phyloP scores from a whole-genome alignment of 2,329 filamentous ascomycete species.

The Paecilomyces sp. region DNA sequence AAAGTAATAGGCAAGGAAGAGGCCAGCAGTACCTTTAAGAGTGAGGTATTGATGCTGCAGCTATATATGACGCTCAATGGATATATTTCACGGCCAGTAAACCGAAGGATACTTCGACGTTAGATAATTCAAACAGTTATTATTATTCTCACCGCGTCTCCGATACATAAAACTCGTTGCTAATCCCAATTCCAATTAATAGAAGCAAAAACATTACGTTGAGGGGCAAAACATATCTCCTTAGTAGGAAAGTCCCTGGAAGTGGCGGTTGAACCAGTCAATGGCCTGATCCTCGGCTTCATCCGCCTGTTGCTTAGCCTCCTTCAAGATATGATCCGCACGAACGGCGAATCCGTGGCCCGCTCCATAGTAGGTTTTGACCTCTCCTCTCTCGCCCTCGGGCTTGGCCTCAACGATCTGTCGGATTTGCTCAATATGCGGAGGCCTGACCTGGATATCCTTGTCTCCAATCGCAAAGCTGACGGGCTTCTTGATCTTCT shows the following conservation, averaged over 20 bases:
- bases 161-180: neutral
- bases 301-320: conserved; percentile 14
- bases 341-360: conserved; percentile 22
- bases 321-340: conserved; percentile 14
- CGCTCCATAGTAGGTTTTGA: conserved; percentile 17
- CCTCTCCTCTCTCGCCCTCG: conserved; percentile 13
- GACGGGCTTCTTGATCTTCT: conserved; percentile 15
- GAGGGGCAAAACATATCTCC: neutral
- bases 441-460: conserved; percentile 11
- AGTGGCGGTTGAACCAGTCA: conserved; percentile 7
- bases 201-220: neutral
- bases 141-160: neutral
- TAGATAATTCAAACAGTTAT: too few species aligned
- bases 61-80: neutral
- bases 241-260: neutral
- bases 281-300: conserved; percentile 21
- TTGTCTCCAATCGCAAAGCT: conserved; percentile 17
- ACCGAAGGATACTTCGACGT: neutral
- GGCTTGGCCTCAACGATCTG: conserved; percentile 11
- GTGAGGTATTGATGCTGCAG: neutral
- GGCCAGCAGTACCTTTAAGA: conserved; percentile 23
- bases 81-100: neutral
- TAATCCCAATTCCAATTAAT: neutral
- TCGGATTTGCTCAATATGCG: conserved; percentile 15
- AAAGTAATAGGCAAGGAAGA: conserved; percentile 14